These are phyloP conservation scores for Xylaria sp. DNA, from an alignment of 2,329 filamentous ascomycete genomes.

Conservation along the genomic window DNA sequence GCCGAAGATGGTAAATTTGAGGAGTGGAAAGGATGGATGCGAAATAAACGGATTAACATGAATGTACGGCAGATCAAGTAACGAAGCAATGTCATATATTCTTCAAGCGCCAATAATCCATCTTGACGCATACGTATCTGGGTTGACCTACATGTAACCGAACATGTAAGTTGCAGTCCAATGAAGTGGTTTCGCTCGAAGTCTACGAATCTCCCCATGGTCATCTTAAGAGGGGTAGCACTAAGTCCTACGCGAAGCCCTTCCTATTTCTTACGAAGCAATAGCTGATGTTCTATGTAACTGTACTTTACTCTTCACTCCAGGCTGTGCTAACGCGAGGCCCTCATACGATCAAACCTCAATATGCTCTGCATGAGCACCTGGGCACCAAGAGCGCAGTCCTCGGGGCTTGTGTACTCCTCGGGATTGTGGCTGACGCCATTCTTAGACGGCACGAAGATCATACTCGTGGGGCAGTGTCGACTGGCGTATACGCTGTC, in stretches of 20 bases:
- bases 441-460: constrained; percentile 72
- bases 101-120: not conserved
- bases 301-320: not conserved
- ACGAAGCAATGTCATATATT: constrained; percentile 37
- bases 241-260: not conserved
- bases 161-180: not conserved
- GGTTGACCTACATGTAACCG: not conserved
- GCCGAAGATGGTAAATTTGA: constrained; percentile 64
- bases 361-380: constrained; percentile 57
- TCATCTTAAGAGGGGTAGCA: not conserved
- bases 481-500: constrained; percentile 69
- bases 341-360: constrained; percentile 50
- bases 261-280: not conserved
- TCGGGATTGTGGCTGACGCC: constrained; percentile 72
- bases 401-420: constrained; percentile 69
- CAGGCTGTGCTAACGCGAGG: constrained; percentile 4
- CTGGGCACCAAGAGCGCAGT: constrained; percentile 65
- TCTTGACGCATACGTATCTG: not conserved
- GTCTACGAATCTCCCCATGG: not conserved
- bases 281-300: not conserved
- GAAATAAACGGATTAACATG: constrained; percentile 85
- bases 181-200: not conserved
- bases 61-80: constrained; percentile 91
- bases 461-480: constrained; percentile 71
- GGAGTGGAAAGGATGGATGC: constrained; percentile 88